Base-by-base conservation (phyloP, 768 basidiomycete species). In the Russula dissimulans region DNA sequence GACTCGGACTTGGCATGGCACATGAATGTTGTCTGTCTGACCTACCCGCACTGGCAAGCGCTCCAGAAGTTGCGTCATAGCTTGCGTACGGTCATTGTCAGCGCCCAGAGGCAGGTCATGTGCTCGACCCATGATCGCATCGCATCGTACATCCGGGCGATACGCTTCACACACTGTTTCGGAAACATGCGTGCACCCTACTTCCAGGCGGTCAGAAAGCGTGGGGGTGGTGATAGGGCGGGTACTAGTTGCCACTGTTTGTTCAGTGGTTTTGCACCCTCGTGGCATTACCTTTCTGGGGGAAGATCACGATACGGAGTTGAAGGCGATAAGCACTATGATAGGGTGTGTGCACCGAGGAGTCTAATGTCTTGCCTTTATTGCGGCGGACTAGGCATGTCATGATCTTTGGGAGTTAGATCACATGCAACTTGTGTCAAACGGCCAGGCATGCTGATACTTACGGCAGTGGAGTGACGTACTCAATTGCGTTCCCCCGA, bases 381-480 rank as follows among this genome's bases (percentile, higher is more conserved):
- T 32, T 42, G 31, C 29, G 1, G 36, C 12, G 42, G 32, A 17
- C 31, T 26, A 14, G 26, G 22, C 49, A 17, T 22, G 15, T 26
- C 12, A 9, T 51, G 36, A 38, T 12, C 36, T 38, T 38, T 1
- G 45, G 26, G 22, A n/a, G 29, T 9, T 11, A 31, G 4, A 17
- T 31, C 9, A 10, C 17, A 46, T 26, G 18, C 50, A 29, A 10
- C 1, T 53, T 53, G 26, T 53, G 45, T 15, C 36, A 39, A 26
- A 47, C 22, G 4, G 12, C 39, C 39, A 41, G 15, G 39, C 4
- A 12, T 12, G 8, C 36, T 12, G 12, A 38, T 17, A 39, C 7
- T 54, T 54, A 47, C 45, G 52, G 58, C 55, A 50, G 12, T n/a
- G 54, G 59, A 29, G 42, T 60, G 59, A 60, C 59, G 59, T 55